Conservation (phyloP, 352 stramenopile genomes). For the Discostella stelligera region DNA sequence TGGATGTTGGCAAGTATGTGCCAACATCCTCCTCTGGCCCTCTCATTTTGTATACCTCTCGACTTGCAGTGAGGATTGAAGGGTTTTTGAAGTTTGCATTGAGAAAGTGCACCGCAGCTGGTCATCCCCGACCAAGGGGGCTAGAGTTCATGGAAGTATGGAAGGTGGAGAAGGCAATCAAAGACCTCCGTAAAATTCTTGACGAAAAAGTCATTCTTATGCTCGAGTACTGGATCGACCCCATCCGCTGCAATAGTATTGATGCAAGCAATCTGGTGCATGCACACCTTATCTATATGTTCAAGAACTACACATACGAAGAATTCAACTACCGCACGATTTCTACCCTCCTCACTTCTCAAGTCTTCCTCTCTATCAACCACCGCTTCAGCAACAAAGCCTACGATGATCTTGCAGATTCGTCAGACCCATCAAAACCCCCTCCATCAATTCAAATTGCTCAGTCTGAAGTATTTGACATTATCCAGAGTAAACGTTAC, state of each 20-base stretch:
- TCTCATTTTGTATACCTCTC: constrained; percentile 86
- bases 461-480: constrained; percentile 89
- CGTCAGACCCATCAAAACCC: constrained; percentile 76
- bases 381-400: constrained; percentile 84
- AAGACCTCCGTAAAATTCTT: constrained; percentile 78
- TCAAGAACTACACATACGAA: constrained; percentile 86
- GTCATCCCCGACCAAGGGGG: constrained; percentile 70
- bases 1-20: constrained; percentile 85
- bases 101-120: constrained; percentile 76
- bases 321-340: constrained; percentile 84
- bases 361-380: constrained; percentile 88
- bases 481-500: constrained; percentile 86
- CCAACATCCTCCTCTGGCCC: constrained; percentile 77
- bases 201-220: constrained; percentile 86
- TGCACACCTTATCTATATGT: constrained; percentile 88
- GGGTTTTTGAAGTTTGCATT: constrained; percentile 88
- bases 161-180: constrained; percentile 77
- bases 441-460: constrained; percentile 85
- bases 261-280: constrained; percentile 86
- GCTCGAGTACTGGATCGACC: constrained; percentile 89
- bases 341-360: constrained; percentile 83
- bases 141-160: constrained; percentile 81
- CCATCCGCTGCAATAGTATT: constrained; percentile 80
- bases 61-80: constrained; percentile 86
- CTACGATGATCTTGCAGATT: constrained; percentile 84